Evolutionary conservation across 2,329 filamentous ascomycete species (phyloP), one percentile per base, ranked within the genome.

Genomic region (Cephalotrichum gorgonifer): DNA sequence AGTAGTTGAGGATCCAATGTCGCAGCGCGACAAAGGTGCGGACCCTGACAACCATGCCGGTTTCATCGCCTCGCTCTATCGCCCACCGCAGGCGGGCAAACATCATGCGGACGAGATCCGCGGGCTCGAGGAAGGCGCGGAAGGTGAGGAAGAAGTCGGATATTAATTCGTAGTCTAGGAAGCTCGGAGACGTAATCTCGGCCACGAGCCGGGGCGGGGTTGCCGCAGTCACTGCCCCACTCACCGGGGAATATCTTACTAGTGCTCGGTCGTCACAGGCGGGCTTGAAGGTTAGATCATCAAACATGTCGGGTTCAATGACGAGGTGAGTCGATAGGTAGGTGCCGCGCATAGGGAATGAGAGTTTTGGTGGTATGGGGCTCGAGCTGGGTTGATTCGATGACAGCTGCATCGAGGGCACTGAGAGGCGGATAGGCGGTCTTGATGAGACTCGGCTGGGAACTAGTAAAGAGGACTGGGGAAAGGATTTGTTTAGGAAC

Each of bases 1-100:
- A 98, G 65, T 98, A 98, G 64, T 98, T 98, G 53, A 98, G 69
- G 50, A 97, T 90, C 93, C 93, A 98, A 65, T 98, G 93, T 50
- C 93, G 82, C 42, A 97, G 75, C 7, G 93, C 93, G 25, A 96
- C 93, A 68, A 97, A 98, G 0, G 90, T 94, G 39, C 93, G 81
- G 15, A 98, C 94, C 45, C 91, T 81, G n/a, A 96, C 93, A 47
- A 98, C 88, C 61, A 89, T 86, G 35, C 93, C 93, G 50, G 83
- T 81, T 62, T 96, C 88, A 60, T 95, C 88, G 43, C 78, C 71
- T 49, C 87, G 79, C 44, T 78, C 79, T 44, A 96, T 74, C 1
- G 93, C 89, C 93, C 93, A 98, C 55, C 83, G 76, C 47, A 98
- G 69, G 17, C 93, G 81, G 2, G 90, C 85, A 53, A 97, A 76